Conservation (phyloP, 2,329 filamentous ascomycete genomes). For the Aurifilum marmelostoma region DNA sequence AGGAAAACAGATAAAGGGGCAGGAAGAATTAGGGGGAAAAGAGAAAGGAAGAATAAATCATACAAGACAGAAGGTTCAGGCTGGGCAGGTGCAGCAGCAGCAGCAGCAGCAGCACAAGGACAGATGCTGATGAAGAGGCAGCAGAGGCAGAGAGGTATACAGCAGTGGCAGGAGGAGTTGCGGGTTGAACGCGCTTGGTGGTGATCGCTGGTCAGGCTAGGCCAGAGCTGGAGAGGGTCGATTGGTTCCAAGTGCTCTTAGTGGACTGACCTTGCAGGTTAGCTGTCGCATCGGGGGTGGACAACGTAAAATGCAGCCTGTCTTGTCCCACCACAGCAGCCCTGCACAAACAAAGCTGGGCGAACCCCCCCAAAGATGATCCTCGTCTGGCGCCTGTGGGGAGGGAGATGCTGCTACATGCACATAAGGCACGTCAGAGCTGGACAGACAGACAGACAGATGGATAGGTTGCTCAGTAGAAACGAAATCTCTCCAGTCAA, state of each 20-base stretch:
- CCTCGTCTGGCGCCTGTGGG: no score
- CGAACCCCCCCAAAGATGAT: no score
- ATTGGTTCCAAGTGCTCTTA: neutral
- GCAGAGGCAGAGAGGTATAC: neutral
- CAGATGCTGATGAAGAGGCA: neutral
- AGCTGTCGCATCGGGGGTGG: neutral
- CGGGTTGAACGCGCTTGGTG: slow-evolving; percentile 1
- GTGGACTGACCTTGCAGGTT: slow-evolving; percentile 2
- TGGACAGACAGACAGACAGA: no score
- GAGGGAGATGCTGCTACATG: no score
- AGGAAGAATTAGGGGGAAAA: neutral
- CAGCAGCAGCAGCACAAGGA: neutral
- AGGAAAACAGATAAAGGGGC: neutral
- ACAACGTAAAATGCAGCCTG: neutral
- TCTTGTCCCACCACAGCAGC: neutral
- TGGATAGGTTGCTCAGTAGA: neutral
- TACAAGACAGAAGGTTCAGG: neutral
- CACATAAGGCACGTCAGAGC: no score
- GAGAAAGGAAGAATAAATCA: neutral
- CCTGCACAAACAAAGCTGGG: neutral
- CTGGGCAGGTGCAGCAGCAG: neutral
- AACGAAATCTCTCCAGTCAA: neutral
- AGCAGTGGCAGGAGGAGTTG: no score
- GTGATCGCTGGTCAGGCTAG: slow-evolving; percentile 6
- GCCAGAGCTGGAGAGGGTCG: neutral